phyloP scores from a whole-genome alignment of 2,329 filamentous ascomycete genomes.

The Macrophomina phaseolina region DNA sequence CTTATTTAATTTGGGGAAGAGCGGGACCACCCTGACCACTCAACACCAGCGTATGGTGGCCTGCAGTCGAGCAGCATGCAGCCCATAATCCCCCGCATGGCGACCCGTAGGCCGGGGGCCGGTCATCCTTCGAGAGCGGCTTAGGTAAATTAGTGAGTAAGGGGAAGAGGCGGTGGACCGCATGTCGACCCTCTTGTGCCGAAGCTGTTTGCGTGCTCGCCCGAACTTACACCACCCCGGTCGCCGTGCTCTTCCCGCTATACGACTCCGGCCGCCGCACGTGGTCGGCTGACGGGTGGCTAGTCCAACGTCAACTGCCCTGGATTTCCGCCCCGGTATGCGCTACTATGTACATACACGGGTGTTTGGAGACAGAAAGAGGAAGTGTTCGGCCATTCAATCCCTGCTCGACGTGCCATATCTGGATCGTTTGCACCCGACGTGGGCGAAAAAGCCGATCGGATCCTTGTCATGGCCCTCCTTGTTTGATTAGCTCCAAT shows the following conservation, averaged over 20 bases:
- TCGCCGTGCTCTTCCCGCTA: not conserved
- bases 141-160: not conserved
- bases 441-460: not conserved
- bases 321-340: not conserved
- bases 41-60: conserved; percentile 2
- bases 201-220: not conserved
- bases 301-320: not conserved
- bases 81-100: conserved; percentile 3
- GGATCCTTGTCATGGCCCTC: not conserved
- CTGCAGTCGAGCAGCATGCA: conserved; percentile 1
- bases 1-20: conserved; percentile 19
- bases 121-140: not conserved
- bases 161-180: not conserved
- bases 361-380: not conserved
- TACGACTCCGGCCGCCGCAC: not conserved
- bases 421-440: not conserved
- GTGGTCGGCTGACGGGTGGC: not conserved
- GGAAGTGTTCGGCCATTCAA: not conserved
- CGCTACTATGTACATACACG: not conserved
- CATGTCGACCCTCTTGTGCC: not conserved
- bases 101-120: not conserved
- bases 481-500: not conserved
- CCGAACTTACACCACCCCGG: not conserved
- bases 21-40: conserved; percentile 1
- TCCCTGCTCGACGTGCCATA: not conserved